Base-by-base conservation (phyloP, 495 filamentous ascomycete species). In the Daldinia concentrica region DNA sequence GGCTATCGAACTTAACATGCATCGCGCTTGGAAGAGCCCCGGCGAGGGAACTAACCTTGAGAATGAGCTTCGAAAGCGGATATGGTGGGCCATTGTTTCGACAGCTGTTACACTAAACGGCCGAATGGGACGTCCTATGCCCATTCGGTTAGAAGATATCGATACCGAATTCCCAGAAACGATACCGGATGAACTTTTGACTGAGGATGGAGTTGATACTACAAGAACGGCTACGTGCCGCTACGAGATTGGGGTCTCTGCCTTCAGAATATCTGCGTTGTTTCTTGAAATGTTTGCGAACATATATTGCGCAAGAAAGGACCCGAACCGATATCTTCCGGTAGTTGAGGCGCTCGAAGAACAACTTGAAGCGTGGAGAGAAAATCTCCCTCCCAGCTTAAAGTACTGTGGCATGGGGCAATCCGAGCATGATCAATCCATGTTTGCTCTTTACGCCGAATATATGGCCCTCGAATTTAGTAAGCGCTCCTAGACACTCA, bases 91-190 rank as follows among this genome's bases (percentile, higher is more conserved):
- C 11, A 81, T 93, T 51, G 75, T 92, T 19, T 80, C 83, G 26
- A 83, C 93, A 15, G 82, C 88, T 55, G 82, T 90, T 26, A 86
- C 86, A 8, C 78, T 94, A 29, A 89, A 90, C 71, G 90, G 90
- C 34, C 91, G 90, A 60, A 83, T 94, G 30, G 92, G 92, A 30
- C 83, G 90, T 41, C 92, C 92, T 17, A 92, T 94, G 90, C 83
- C 89, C 1, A 80, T 95, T 17, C 82, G 86, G 26, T 62, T 86
- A 11, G 87, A 91, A 37, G 92, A 95, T 73, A 88, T 91, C 72
- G 92, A 94, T 74, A 85, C 90, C 48, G 92, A 93, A 66, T 85
- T 93, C 29, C 92, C 91, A 1, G 85, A 91, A 56, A 77, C 86
- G 15, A 81, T 93, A 54, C 81, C 90, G 65, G 92, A 95, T 74